A percentile compares a stretch with the other conserved stretches of the same genome.
phyloP scores from a whole-genome alignment of 2,329 filamentous ascomycete species.

The Gaeumannomyces sp. region DNA sequence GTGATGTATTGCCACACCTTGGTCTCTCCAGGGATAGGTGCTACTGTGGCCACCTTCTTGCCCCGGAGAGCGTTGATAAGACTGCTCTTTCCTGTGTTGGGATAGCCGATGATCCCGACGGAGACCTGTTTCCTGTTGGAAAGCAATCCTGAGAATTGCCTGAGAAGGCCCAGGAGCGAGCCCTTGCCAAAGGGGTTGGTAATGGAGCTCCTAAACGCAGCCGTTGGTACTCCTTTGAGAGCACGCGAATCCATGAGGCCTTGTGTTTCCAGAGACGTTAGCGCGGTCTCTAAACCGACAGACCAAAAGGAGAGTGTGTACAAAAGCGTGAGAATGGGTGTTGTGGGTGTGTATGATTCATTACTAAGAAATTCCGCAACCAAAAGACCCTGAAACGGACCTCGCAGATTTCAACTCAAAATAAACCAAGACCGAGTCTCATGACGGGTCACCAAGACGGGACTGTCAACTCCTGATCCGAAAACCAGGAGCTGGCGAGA shows the following conservation, averaged over 20 bases:
- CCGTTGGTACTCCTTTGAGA: conserved; percentile 87
- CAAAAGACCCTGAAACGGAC: conserved; percentile 52
- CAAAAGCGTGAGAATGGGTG: conserved; percentile 26
- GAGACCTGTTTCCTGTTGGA: conserved; percentile 91
- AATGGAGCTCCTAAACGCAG: conserved; percentile 90
- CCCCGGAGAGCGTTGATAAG: conserved; percentile 95
- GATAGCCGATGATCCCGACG: conserved; percentile 72
- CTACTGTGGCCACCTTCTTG: conserved; percentile 90
- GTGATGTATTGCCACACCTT: conserved; percentile 99
- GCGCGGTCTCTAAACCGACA: conserved; percentile 16
- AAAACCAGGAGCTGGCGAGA: conserved; percentile 60
- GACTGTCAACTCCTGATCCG: conserved; percentile 63
- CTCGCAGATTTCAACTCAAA: conserved; percentile 94
- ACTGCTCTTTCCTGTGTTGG: conserved; percentile 92
- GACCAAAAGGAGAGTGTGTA: conserved; percentile 19
- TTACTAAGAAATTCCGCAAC: conserved; percentile 89
- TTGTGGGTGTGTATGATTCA: conserved; percentile 67
- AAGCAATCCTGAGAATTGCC: conserved; percentile 88
- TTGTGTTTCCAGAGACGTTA: conserved; percentile 34
- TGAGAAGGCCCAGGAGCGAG: conserved; percentile 81
- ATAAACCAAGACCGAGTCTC: conserved; percentile 75
- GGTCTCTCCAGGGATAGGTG: conserved; percentile 87
- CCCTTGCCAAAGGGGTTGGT: conserved; percentile 97
- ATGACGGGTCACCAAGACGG: conserved; percentile 86
- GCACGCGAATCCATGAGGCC: conserved; percentile 85